Base-by-base conservation (phyloP, 208 protist species). In the Trypanosoma platydactyli region DNA sequence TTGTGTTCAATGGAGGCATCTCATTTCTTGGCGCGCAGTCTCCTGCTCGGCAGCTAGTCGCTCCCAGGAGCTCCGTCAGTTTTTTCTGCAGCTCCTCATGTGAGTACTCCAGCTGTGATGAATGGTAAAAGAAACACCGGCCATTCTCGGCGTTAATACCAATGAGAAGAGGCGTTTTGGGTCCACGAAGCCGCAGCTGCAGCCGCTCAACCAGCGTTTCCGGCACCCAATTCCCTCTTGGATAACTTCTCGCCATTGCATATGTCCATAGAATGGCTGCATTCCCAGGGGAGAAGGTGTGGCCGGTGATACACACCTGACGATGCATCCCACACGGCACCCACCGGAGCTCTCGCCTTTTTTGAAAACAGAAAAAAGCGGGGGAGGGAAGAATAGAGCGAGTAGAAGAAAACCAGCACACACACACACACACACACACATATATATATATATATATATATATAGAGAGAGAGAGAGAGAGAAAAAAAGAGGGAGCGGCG, bases 221-320 rank as follows among this genome's bases (percentile, higher is more conserved):
- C 0, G 86, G 69, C 12, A 92, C 81, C 83, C 86, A 92, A 6
- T 88, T 50, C 15, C 30, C 16, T 20, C 51, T 62, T 4, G 27
- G 24, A 64, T 81, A 85, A 1, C 66, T 35, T 0, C 73, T 58
- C 11, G 76, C 40, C 3, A 63, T 42, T 0, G 74, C 69, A 12
- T 86, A 40, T 2, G 76, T 66, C 58, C 76, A 72, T 0, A 89
- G 65, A 55, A 90, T 61, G 5, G 71, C 22, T 24, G 74, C 61
- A 42, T 74, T 59, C 18, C 77, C 66, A 1, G 27, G 15, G 0
- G 75, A 74, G 58, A 89, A 94, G 0, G n/a, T 22, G 33, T 66
- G 59, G 0, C 84, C 83, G 0, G 72, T 60, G 0, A 91, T 50
- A 16, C 77, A 86, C 13, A 60, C 18, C 5, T 75, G 62, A 4